Conservation (phyloP, 2,329 filamentous ascomycete species). For the Zymoseptoria brevis region DNA sequence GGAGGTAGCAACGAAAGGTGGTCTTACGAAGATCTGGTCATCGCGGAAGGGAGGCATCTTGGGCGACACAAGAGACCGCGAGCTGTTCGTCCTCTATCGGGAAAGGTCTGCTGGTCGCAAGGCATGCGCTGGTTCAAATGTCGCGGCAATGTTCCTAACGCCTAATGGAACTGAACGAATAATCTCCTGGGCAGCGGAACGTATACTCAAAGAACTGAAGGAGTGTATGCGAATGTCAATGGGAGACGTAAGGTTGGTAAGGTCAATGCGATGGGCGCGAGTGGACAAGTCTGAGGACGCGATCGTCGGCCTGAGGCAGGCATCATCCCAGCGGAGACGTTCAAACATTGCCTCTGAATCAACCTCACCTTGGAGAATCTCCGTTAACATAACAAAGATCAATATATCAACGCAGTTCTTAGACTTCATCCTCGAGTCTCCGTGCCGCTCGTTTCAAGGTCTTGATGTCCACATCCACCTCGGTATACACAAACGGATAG, state of each 20-base stretch:
- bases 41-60: slow-evolving; percentile 30
- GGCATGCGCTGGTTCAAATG: neutral
- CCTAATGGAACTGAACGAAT: too few species aligned
- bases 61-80: neutral
- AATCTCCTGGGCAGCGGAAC: neutral
- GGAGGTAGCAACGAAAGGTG: neutral
- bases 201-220: neutral
- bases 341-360: neutral
- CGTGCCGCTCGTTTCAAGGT: neutral
- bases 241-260: neutral
- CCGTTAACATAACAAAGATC: neutral
- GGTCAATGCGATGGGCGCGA: neutral
- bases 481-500: neutral
- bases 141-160: too few species aligned
- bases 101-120: neutral
- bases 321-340: neutral
- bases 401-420: neutral
- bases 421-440: neutral
- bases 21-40: slow-evolving; percentile 28
- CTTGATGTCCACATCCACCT: neutral
- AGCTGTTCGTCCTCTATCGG: neutral
- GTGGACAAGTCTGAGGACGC: neutral
- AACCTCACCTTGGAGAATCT: neutral
- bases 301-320: neutral
- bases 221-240: neutral